These are phyloP conservation scores for Thalassiosira hispida DNA, from an alignment of 352 stramenopile species.

Conservation along the genomic window DNA sequence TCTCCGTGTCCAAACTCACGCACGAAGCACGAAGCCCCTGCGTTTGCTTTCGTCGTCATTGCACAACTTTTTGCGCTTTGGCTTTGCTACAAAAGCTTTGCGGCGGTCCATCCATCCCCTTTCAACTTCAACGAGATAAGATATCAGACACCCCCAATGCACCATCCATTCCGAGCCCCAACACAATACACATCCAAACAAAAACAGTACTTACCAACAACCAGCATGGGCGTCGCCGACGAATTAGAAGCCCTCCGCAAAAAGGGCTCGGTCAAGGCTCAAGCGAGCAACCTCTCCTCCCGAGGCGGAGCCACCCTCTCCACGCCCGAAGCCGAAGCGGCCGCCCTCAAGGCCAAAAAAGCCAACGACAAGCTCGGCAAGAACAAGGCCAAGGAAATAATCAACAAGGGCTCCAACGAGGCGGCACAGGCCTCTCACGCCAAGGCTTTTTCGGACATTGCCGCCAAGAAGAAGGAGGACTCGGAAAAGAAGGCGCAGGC, in stretches of 20 bases:
- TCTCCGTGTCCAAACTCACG: no score
- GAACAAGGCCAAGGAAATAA: slow-evolving; percentile 42
- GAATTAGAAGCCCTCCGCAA: slow-evolving; percentile 64
- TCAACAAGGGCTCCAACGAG: slow-evolving; percentile 42
- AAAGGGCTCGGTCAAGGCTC: slow-evolving; percentile 48
- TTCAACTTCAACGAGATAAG: no score
- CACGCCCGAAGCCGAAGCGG: slow-evolving; percentile 60
- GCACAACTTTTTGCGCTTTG: no score
- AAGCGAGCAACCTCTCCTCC: slow-evolving; percentile 41
- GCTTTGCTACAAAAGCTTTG: no score
- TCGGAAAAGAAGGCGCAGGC: slow-evolving; percentile 41
- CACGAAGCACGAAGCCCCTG: no score
- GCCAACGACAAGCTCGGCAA: slow-evolving; percentile 39
- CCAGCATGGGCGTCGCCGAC: slow-evolving; percentile 61
- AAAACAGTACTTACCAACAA: no score
- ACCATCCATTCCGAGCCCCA: no score
- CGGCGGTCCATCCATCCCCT: no score
- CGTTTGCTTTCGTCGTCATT: no score
- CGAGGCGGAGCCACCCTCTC: slow-evolving; percentile 47
- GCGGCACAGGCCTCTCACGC: slow-evolving; percentile 5
- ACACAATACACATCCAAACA: no score
- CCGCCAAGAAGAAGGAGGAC: slow-evolving; percentile 31
- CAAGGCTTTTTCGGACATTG: slow-evolving; percentile 19
- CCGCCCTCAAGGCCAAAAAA: slow-evolving; percentile 43
- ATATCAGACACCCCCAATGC: no score